Base-by-base conservation (phyloP, 495 filamentous ascomycete genomes). In the Trichoderma erinaceum region DNA sequence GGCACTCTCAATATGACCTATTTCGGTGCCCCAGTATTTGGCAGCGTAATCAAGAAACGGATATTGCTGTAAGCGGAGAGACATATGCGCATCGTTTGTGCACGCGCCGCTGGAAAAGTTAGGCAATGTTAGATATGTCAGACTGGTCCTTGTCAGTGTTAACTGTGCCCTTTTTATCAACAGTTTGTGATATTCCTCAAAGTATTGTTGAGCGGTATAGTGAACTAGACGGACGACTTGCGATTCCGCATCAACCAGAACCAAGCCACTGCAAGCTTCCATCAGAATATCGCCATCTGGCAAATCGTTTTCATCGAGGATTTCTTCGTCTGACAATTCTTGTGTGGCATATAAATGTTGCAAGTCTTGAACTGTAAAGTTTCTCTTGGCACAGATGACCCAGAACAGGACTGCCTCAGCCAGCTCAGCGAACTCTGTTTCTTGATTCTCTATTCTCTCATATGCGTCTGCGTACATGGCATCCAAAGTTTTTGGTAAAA, bases 21-120 rank as follows among this genome's bases (percentile, higher is more conserved):
- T 71, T 72, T 81, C 75, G 67, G 74, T 27, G 23, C 79, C 80
- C 81, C 79, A 82, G 66, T 81, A 67, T 29, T 65, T 63, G 35
- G 78, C 69, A 16, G 77, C 73, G 68, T 83, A 83, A 13, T 74
- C 67, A 56, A 75, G 72, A 15, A 83, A 73, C 5, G 64, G 64
- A 70, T 78, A 69, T 64, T 73, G 13, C 41, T 63, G n/a, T 0
- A 79, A 27, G 43, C 75, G 66, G 11, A 48, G 35, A 65, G 73
- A 48, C 43, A 79, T 71, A 25, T 70, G 72, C 64, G 70, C 64
- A 58, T 76, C 70, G 32, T 48, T 76, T 3, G 3, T 32, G 66
- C 76, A 79, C 69, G 1, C 15, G 16, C 77, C 76, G 21, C 4
- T 48, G 41, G 71, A 63, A 64, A 82, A 81, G 35, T 61, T 67